Evolutionary conservation across 176 grass and related monocot species (phyloP).

Genomic region (Calamus simplicifolius): DNA sequence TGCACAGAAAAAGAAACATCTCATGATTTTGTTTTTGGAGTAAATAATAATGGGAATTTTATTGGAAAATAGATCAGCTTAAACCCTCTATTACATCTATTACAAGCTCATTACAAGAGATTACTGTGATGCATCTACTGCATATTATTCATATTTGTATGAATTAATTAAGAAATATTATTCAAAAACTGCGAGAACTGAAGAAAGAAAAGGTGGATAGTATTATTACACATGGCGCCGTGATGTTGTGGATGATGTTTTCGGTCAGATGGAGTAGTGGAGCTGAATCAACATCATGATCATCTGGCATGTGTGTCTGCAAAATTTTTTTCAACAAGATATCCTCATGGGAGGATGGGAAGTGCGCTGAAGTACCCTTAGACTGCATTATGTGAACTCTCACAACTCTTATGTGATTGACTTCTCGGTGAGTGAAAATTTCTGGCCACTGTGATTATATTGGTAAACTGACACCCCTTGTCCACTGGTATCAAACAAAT

Average conservation of each 20-base stretch:
- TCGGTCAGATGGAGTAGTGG: constrained; percentile 16
- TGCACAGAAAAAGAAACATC: too few relatives aligned
- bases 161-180: neutral
- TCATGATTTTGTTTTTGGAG: too few relatives aligned
- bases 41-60: too few relatives aligned
- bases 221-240: constrained; percentile 5
- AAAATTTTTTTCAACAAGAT: constrained; percentile 14
- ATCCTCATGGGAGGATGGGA: constrained; percentile 1
- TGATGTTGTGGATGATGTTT: constrained; percentile 5
- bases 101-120: too few relatives aligned
- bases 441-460: neutral
- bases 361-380: neutral
- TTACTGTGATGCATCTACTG: too few relatives aligned
- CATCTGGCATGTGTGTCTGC: constrained; percentile 14
- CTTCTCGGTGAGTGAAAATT: neutral
- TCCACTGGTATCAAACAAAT: too few relatives aligned
- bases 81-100: too few relatives aligned
- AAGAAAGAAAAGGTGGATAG: constrained; percentile 4
- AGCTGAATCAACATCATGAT: constrained; percentile 8
- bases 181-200: neutral
- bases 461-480: neutral
- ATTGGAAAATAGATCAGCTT: too few relatives aligned
- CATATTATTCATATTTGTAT: neutral
- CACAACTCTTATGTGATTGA: neutral
- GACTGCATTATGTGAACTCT: neutral